A percentile compares a stretch with the other conserved stretches of the same genome.
These are phyloP conservation scores for Aspergillus persii DNA, from an alignment of 2,329 filamentous ascomycete genomes.

Conservation along the genomic window DNA sequence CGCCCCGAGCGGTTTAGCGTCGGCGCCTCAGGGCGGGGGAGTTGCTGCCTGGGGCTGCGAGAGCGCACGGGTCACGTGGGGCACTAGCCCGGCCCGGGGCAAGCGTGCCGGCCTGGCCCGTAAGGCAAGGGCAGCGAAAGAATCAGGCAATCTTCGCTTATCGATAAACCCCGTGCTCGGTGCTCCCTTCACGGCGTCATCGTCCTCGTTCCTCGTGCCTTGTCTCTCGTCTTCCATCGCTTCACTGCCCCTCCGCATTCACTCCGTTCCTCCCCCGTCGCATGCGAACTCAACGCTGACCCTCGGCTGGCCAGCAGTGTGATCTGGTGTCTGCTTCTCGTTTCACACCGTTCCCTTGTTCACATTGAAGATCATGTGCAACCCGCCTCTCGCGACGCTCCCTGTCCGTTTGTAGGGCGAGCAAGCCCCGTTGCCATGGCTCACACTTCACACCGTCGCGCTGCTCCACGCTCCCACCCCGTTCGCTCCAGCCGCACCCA, in stretches of 20 bases:
- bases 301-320: neutral
- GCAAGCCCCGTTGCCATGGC: slow-evolving; percentile 26
- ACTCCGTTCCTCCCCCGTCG: neutral
- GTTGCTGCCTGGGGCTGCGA: slow-evolving; percentile 18
- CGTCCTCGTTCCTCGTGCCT: neutral
- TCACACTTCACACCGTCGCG: slow-evolving; percentile 19
- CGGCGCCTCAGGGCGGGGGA: slow-evolving; percentile 26
- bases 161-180: slow-evolving; percentile 23
- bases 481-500: slow-evolving; percentile 35
- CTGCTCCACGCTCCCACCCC: slow-evolving; percentile 29
- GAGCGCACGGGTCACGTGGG: slow-evolving; percentile 9
- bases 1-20: slow-evolving; percentile 24
- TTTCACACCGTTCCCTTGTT: neutral
- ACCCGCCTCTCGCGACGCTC: slow-evolving; percentile 5
- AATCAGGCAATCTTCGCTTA: slow-evolving; percentile 17
- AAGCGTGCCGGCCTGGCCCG: neutral
- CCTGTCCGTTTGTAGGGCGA: slow-evolving; percentile 14
- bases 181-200: neutral
- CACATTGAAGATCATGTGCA: slow-evolving; percentile 18
- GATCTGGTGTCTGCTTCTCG: neutral
- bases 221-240: neutral
- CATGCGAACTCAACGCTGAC: too few species aligned
- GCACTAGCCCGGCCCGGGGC: neutral
- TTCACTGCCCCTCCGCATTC: neutral
- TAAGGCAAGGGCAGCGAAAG: neutral